Percentiles rank a stretch among this genome's conserved stretches.
Conservation (phyloP, 805 yeast species). For the Yarrowia sp. region DNA sequence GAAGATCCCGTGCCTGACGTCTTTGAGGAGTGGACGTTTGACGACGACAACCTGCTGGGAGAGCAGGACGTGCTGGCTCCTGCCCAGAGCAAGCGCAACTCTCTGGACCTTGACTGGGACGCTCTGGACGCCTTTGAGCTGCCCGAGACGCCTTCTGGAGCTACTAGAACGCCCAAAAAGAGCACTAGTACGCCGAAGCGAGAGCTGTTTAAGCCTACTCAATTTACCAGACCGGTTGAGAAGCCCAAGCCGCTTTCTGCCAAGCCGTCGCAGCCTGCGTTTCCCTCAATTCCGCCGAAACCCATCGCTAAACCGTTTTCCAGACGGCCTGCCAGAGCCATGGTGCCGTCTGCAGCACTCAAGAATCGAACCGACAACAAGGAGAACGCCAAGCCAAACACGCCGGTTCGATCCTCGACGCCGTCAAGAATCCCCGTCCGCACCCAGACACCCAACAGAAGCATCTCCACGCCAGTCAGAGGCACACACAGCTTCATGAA, state of each 20-base stretch:
- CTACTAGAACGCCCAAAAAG: not conserved
- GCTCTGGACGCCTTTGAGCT: not conserved
- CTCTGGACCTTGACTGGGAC: conserved; percentile 8
- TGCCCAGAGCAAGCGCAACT: not conserved
- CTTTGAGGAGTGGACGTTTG: conserved; percentile 2
- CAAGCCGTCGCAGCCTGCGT: too few relatives aligned
- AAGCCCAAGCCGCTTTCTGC: too few relatives aligned
- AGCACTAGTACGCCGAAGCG: too few relatives aligned
- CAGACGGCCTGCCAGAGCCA: not conserved
- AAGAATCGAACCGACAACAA: too few relatives aligned
- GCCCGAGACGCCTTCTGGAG: not conserved
- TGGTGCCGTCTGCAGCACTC: not conserved
- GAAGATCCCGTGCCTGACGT: not conserved
- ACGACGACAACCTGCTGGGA: conserved; percentile 15
- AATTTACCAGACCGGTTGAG: too few relatives aligned
- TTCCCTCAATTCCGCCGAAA: not conserved
- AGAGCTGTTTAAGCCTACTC: too few relatives aligned
- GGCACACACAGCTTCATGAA: not conserved
- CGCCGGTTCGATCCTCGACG: not conserved
- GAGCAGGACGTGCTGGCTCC: not conserved
- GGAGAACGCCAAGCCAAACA: not conserved
- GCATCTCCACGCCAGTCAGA: not conserved
- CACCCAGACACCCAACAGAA: not conserved
- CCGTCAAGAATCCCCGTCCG: not conserved
- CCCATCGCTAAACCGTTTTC: conserved; percentile 19